Evolutionary conservation across 1,284 basidiomycete genomes (phyloP), one percentile per base, ranked within the genome.

Genomic region (Trichosporon sp.): DNA sequence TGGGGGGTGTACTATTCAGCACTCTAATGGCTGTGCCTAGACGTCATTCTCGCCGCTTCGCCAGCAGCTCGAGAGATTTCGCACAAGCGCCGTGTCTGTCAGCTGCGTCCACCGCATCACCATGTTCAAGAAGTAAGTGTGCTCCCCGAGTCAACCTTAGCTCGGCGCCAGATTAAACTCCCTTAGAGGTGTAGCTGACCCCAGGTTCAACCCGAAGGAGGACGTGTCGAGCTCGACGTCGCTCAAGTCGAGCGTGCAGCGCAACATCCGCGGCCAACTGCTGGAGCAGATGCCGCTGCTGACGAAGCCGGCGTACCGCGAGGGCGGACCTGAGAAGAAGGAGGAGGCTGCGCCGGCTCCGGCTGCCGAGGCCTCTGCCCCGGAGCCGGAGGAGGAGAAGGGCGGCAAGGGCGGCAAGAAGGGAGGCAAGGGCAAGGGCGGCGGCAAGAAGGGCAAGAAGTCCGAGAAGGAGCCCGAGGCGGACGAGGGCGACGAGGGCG

Each of bases 191-290:
- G 58, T 29, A 21, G 65, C 71, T 71, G 56, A 65, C 65, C n/a
- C 9, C 81, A 96, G 94, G 83, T 97, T 97, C 84, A 86, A 85
- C 67, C 88, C 91, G 21, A 89, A 93, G 71, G 89, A 90, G 38
- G 96, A 99, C 80, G 89, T 99, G 72, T 88, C 93, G 47, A 90
- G 92, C 27, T 93, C 95, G 75, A 95, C 94, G n/a, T 92, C 92
- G 67, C 88, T 98, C 73, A 99, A 99, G 84, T 91, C 93, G 32
- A 98, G 95, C 9, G 91, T 95, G 8, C 96, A 98, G 80, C 88
- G 97, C 78, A 88, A 89, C 72, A 95, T 98, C 81, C 90, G 97
- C 65, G 84, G 89, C 35, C 87, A 87, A 68, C 85, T 98, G 35
- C 86, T 96, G 66, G 87, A 90, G 35, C 94, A 98, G 79, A 92